A percentile compares a stretch with the other conserved stretches of the same genome.
Conservation (phyloP, 2,329 filamentous ascomycete species). For the Leptographium procerum region DNA sequence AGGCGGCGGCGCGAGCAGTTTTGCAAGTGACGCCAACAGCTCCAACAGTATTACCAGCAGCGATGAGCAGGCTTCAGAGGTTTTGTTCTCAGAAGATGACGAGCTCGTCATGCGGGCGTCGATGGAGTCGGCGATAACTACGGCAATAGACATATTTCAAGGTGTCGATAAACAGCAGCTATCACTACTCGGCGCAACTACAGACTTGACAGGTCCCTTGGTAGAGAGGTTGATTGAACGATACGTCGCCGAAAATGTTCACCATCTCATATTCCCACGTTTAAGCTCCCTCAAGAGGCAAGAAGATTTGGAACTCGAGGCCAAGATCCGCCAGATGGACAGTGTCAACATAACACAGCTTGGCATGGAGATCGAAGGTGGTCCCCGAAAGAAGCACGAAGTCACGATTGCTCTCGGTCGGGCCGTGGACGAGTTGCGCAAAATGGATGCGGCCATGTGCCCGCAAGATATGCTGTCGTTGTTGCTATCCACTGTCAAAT, state of each 20-base stretch:
- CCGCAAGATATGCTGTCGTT: constrained; percentile 84
- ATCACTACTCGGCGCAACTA: constrained; percentile 81
- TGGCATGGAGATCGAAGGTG: constrained; percentile 74
- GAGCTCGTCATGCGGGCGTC: constrained; percentile 83
- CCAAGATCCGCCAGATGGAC: constrained; percentile 85
- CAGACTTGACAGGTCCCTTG: constrained; percentile 80
- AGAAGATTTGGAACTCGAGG: constrained; percentile 80
- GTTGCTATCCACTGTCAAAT: constrained; percentile 70
- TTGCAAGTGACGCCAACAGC: not conserved
- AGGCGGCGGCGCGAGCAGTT: not conserved
- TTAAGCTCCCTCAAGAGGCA: constrained; percentile 65
- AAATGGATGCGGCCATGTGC: constrained; percentile 63
- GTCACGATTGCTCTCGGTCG: constrained; percentile 63
- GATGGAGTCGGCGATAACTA: constrained; percentile 82
- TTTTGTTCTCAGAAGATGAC: constrained; percentile 74
- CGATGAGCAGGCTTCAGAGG: constrained; percentile 31
- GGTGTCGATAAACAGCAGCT: constrained; percentile 92
- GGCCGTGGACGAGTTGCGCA: constrained; percentile 82
- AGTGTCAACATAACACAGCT: constrained; percentile 91
- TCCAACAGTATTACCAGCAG: not conserved
- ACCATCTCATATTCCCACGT: constrained; percentile 77
- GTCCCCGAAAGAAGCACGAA: constrained; percentile 67
- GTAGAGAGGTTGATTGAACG: constrained; percentile 92
- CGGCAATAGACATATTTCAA: constrained; percentile 92
- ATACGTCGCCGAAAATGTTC: constrained; percentile 87